Percentiles rank a stretch among this genome's conserved stretches.
These are phyloP conservation scores for Tieghemiomyces parasiticus DNA, from an alignment of 192 early-diverging fungal species.

Conservation along the genomic window DNA sequence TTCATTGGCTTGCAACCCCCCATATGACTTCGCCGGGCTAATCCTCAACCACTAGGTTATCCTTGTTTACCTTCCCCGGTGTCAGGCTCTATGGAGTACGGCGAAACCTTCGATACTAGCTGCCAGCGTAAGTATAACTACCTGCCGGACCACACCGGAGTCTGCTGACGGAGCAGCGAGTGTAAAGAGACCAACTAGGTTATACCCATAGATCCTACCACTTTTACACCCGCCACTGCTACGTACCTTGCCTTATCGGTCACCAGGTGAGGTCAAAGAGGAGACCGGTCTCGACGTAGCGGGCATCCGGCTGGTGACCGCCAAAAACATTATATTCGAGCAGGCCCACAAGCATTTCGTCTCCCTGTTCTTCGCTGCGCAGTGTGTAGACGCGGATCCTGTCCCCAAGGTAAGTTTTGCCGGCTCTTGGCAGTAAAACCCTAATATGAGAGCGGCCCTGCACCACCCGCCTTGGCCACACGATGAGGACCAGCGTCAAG, in stretches of 20 bases:
- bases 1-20: too few species aligned
- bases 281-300: neutral
- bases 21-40: too few species aligned
- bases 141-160: too few species aligned
- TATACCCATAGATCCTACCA: neutral
- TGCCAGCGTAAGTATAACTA: conserved; percentile 10
- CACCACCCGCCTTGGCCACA: too few species aligned
- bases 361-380: conserved; percentile 5
- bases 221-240: too few species aligned
- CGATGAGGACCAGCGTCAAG: too few species aligned
- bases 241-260: neutral
- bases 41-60: too few species aligned
- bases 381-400: conserved; percentile 9
- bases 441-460: too few species aligned
- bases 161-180: too few species aligned
- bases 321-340: conserved; percentile 2
- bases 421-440: too few species aligned
- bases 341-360: neutral
- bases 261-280: conserved; percentile 4
- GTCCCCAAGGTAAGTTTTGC: neutral
- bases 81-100: conserved; percentile 10
- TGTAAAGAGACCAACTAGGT: neutral
- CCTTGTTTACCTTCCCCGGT: too few species aligned
- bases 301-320: neutral
- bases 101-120: conserved; percentile 6